Evolutionary conservation across 345 rosid species (phyloP).

Genomic region (Salix dunnii): DNA sequence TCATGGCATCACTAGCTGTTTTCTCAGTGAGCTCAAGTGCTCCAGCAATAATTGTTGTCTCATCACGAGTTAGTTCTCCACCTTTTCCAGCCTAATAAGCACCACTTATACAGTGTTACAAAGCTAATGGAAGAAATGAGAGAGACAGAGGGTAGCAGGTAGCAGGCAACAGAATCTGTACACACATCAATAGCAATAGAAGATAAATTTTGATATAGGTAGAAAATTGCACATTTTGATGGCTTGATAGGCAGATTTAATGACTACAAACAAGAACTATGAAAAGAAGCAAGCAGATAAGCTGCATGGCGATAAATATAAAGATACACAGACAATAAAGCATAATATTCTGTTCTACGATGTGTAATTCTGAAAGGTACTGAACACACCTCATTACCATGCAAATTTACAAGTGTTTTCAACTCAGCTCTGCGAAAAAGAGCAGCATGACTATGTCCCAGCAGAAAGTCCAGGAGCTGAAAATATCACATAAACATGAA

Average conservation of each 20-base stretch:
- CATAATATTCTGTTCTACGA: neutral
- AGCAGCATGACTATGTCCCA: conserved; percentile 87
- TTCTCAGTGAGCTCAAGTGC: conserved; percentile 92
- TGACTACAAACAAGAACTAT: neutral
- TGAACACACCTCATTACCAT: conserved; percentile 83
- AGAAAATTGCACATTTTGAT: neutral
- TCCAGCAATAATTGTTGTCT: conserved; percentile 97
- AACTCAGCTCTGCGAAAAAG: conserved; percentile 98
- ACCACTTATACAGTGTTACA: neutral
- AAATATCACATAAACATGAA: conserved; percentile 11
- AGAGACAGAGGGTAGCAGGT: neutral
- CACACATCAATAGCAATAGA: neutral
- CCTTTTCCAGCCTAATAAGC: conserved; percentile 88
- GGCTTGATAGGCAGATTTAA: neutral
- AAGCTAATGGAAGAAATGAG: neutral
- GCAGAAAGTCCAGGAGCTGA: conserved; percentile 74
- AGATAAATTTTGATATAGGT: neutral
- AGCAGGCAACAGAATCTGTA: neutral
- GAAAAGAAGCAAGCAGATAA: neutral
- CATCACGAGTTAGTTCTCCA: conserved; percentile 95
- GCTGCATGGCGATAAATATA: neutral
- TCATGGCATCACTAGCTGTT: conserved; percentile 87
- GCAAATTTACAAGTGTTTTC: conserved; percentile 89
- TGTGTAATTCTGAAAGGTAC: neutral
- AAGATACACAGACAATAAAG: neutral